These are phyloP conservation scores for Solanum stenotomum DNA, from an alignment of 257 asterid genomes.

Conservation along the genomic window DNA sequence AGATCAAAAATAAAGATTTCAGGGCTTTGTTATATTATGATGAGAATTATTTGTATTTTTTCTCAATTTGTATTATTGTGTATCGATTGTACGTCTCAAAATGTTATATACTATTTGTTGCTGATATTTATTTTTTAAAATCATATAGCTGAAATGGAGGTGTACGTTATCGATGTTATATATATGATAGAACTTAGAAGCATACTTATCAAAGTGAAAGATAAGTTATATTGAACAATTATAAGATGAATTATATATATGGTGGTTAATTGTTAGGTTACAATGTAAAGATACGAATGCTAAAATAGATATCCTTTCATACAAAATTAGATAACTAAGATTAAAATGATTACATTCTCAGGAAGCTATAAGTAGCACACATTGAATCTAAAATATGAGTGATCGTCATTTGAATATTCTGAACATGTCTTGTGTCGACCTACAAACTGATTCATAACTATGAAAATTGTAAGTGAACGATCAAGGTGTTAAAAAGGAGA, in stretches of 20 bases:
- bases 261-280: background rate
- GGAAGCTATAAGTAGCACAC: background rate
- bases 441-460: background rate
- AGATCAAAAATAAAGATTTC: background rate
- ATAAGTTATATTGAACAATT: too few species aligned
- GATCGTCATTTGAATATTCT: background rate
- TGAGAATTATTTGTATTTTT: background rate
- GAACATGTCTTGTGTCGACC: background rate
- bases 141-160: too few species aligned
- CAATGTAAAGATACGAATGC: background rate
- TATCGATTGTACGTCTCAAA: background rate
- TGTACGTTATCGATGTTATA: too few species aligned
- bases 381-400: background rate
- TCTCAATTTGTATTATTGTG: background rate
- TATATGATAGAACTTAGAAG: too few species aligned
- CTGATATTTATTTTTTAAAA: background rate
- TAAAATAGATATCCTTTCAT: background rate
- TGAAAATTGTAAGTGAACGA: background rate
- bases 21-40: too few species aligned
- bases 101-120: background rate
- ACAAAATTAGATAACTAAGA: background rate
- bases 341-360: background rate
- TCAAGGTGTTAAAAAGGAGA: background rate
- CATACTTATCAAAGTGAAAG: too few species aligned
- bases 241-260: too few species aligned